Base-by-base conservation (phyloP, 345 rosid genomes). In the Moringa oleifera region DNA sequence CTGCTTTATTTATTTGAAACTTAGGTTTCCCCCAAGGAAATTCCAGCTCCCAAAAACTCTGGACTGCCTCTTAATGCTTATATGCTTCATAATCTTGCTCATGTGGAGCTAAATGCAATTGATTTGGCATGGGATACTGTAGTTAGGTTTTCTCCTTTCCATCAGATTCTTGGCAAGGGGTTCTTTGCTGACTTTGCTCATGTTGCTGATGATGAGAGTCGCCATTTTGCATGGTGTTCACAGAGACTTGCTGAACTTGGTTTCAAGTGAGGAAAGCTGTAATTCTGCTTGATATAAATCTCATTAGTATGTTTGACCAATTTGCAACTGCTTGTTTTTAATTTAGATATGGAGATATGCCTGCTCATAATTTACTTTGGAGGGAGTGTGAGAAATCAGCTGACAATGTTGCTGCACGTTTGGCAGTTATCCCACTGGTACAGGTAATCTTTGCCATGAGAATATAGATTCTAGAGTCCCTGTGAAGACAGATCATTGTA, bases 111-210 rank as follows among this genome's bases (percentile, higher is more conserved):
- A 6, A 93, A 93, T 68, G 98, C 98, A 0, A 86, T 90, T 64
- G 98, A 93, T 82, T 80, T 93, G 73, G 98, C 98, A 21, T 93
- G 98, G 98, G 97, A 90, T 67, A 93, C 92, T 25, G 94, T 93
- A 47, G 91, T 88, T 68, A 82, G 92, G 25, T 93, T 93, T 69
- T 90, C 98, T 6, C 90, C 98, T 51, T 77, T 81, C 59, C 20
- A 21, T 20, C 69, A 86, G 25, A 56, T 73, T 74, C 74, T 93
- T 3, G 98, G 94, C 46, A 80, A 78, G 20, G 71, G 77, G 1
- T 90, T 93, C 76, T 93, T 90, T 55, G 84, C 84, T n/a, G 98
- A 93, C 71, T 93, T 93, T 71, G 96, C 94, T 51, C 97, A 67
- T 72, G 98, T 93, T 55, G 98, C 98, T 54, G 97, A 90, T 68